These are phyloP conservation scores for Coniferiporia sulphurascens DNA, from an alignment of 1,284 basidiomycete species.

Conservation along the genomic window DNA sequence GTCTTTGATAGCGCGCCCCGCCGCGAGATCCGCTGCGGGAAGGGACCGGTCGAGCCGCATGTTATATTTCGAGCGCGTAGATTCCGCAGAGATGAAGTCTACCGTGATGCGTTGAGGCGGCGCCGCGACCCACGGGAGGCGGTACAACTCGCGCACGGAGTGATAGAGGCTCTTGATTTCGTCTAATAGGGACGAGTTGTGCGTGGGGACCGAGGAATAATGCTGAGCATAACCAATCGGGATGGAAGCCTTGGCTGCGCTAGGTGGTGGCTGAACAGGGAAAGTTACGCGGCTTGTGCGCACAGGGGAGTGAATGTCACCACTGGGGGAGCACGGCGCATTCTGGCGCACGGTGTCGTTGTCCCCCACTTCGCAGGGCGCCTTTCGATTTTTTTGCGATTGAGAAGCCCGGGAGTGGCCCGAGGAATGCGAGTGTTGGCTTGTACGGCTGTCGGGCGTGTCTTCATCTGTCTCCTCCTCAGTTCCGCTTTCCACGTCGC, in stretches of 20 bases:
- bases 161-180: neutral
- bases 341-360: neutral
- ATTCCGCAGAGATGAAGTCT: conserved; percentile 7
- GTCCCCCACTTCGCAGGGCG: neutral
- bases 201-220: neutral
- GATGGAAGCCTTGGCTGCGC: neutral
- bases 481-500: neutral
- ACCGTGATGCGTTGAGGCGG: conserved; percentile 7
- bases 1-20: neutral
- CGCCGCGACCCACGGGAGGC: conserved; percentile 10
- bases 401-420: neutral
- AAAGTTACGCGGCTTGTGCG: neutral
- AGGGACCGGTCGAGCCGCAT: neutral
- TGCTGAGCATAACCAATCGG: neutral
- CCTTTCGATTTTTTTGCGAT: neutral
- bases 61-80: conserved; percentile 1
- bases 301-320: neutral
- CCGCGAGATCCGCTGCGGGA: neutral
- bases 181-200: neutral
- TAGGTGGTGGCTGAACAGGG: neutral
- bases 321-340: neutral
- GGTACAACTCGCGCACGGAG: neutral
- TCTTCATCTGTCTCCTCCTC: neutral
- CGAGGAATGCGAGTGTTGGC: neutral
- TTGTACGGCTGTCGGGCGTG: neutral